Conservation (phyloP, 805 yeast genomes). For the Wickerhamiella shivajii region DNA sequence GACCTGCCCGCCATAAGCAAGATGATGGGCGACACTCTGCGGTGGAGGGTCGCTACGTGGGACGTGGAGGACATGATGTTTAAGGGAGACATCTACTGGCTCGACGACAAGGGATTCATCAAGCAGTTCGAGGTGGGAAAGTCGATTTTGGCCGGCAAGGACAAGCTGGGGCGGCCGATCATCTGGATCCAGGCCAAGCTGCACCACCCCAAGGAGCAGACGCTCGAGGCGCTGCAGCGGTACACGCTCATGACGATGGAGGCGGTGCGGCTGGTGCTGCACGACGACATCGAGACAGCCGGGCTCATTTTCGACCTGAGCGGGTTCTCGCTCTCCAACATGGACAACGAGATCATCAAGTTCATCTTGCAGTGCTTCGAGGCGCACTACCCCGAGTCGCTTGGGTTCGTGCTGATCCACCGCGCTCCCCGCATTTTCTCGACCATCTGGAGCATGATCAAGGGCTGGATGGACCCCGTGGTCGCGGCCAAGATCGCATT, state of each 20-base stretch:
- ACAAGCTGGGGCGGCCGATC: slow-evolving; percentile 58
- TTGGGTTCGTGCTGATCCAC: slow-evolving; percentile 73
- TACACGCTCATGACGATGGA: slow-evolving; percentile 70
- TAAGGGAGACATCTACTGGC: slow-evolving; percentile 56
- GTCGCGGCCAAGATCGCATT: slow-evolving; percentile 85
- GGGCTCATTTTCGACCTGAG: slow-evolving; percentile 73
- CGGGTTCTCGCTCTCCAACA: slow-evolving; percentile 77
- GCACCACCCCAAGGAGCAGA: slow-evolving; percentile 56
- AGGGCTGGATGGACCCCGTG: slow-evolving; percentile 92
- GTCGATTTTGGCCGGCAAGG: slow-evolving; percentile 60
- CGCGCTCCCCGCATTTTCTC: slow-evolving; percentile 96
- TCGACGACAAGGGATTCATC: slow-evolving; percentile 30
- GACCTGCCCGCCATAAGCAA: slow-evolving; percentile 48
- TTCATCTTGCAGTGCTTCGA: slow-evolving; percentile 81
- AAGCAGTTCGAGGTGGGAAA: slow-evolving; percentile 49
- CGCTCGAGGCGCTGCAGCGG: slow-evolving; percentile 55
- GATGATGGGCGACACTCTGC: slow-evolving; percentile 59
- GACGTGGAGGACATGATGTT: slow-evolving; percentile 44
- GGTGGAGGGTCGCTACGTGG: slow-evolving; percentile 59
- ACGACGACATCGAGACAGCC: slow-evolving; percentile 64
- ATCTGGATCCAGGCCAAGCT: slow-evolving; percentile 65
- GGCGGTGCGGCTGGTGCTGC: slow-evolving; percentile 54
- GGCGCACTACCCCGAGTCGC: slow-evolving; percentile 90
- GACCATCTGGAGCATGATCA: slow-evolving; percentile 86
- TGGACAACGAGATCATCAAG: slow-evolving; percentile 87